A percentile compares a stretch with the other conserved stretches of the same genome.
These are phyloP conservation scores for Trametes coccinea DNA, from an alignment of 768 basidiomycete genomes.

Conservation along the genomic window DNA sequence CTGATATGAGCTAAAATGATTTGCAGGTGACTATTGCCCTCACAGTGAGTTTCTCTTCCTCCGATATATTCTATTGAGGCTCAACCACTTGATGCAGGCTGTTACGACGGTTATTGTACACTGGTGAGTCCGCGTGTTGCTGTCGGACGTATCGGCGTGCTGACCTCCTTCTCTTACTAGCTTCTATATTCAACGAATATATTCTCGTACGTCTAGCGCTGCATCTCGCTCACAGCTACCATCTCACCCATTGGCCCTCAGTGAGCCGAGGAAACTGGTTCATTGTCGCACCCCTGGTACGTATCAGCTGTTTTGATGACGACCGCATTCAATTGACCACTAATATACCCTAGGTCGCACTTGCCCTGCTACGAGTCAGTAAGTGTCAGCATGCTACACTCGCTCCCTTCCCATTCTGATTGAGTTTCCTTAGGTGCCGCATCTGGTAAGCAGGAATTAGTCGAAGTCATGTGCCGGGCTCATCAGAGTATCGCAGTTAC, in stretches of 20 bases:
- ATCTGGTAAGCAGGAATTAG: conserved; percentile 10
- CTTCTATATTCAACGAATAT: conserved; percentile 28
- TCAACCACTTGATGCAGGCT: conserved; percentile 16
- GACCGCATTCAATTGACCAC: too few relatives aligned
- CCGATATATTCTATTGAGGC: neutral
- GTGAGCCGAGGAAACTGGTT: conserved; percentile 28
- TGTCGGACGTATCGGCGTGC: too few relatives aligned
- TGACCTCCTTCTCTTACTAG: conserved; percentile 2
- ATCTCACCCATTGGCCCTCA: neutral
- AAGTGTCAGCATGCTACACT: neutral
- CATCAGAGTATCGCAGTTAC: neutral
- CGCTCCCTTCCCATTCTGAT: neutral
- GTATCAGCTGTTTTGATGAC: neutral
- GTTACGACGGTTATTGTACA: conserved; percentile 30
- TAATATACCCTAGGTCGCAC: neutral
- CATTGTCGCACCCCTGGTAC: conserved; percentile 20
- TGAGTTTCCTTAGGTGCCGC: conserved; percentile 10
- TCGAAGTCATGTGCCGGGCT: neutral
- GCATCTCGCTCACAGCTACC: too few relatives aligned
- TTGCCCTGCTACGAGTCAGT: conserved; percentile 19
- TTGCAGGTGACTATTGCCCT: conserved; percentile 17
- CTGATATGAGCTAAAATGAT: neutral
- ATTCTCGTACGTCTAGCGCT: conserved; percentile 20
- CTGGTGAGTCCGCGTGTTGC: conserved; percentile 15
- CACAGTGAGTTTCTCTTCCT: conserved; percentile 11